Percentiles rank a stretch among this genome's conserved stretches.
These are phyloP conservation scores for Tilletia caries DNA, from an alignment of 1,284 basidiomycete genomes.

Conservation along the genomic window DNA sequence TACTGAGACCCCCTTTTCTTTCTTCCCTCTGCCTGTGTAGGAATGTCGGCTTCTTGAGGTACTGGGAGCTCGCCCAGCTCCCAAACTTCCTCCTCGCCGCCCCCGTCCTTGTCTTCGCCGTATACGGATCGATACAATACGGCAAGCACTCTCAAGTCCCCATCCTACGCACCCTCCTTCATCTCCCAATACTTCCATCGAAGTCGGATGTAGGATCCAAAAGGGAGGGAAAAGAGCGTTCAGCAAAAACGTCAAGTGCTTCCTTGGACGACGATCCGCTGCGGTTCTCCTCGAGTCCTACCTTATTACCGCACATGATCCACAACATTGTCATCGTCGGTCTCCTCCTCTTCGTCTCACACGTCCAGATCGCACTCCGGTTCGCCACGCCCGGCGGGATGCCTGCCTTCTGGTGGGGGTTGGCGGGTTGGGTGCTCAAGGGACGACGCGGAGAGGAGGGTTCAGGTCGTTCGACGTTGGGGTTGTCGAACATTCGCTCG, in stretches of 20 bases:
- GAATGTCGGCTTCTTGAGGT: constrained; percentile 77
- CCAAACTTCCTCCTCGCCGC: constrained; percentile 81
- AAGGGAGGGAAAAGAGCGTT: too few relatives aligned
- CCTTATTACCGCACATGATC: constrained; percentile 66
- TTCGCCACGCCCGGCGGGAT: constrained; percentile 66
- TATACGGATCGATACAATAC: constrained; percentile 13
- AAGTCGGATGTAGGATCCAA: too few relatives aligned
- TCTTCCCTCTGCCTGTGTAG: constrained; percentile 45
- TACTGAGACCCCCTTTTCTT: not conserved
- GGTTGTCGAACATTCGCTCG: constrained; percentile 56
- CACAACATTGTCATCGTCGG: constrained; percentile 61
- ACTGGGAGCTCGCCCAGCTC: constrained; percentile 77
- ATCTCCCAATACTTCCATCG: too few relatives aligned
- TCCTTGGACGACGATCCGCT: constrained; percentile 18
- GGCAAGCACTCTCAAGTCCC: not conserved
- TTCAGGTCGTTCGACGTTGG: not conserved
- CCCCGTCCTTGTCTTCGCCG: constrained; percentile 60
- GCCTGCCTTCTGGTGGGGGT: constrained; percentile 80
- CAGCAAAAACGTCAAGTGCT: constrained; percentile 47
- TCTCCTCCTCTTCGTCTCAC: constrained; percentile 72
- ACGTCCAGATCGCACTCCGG: constrained; percentile 85
- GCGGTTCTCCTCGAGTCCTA: not conserved
- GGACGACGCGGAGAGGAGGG: constrained; percentile 12
- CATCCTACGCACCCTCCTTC: not conserved
- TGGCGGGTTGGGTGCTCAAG: constrained; percentile 55